phyloP scores from a whole-genome alignment of 1,284 basidiomycete genomes.

The Sporisorium graminicola region DNA sequence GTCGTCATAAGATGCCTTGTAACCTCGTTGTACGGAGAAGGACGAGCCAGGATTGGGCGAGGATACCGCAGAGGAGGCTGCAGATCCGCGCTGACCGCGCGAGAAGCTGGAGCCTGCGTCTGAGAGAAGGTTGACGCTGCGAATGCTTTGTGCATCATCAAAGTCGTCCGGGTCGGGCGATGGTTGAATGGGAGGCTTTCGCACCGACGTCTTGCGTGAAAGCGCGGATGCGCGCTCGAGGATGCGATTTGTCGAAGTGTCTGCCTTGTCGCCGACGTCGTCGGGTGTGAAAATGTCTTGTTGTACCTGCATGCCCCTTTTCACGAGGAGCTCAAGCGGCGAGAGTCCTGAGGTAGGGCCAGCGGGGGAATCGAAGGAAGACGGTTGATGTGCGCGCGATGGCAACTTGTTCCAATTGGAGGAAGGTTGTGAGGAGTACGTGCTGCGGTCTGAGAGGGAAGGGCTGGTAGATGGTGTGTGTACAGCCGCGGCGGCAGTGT shows the following conservation, averaged over 20 bases:
- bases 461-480: slow-evolving; percentile 43
- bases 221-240: slow-evolving; percentile 49
- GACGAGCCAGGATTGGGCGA: slow-evolving; percentile 20
- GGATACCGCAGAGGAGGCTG: slow-evolving; percentile 5
- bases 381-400: slow-evolving; percentile 3
- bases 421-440: slow-evolving; percentile 2
- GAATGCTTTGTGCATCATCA: slow-evolving; percentile 45
- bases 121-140: slow-evolving; percentile 49
- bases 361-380: slow-evolving; percentile 6
- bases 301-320: slow-evolving; percentile 50
- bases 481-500: background rate
- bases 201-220: slow-evolving; percentile 44
- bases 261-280: background rate
- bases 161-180: slow-evolving; percentile 50
- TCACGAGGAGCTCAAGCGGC: slow-evolving; percentile 45
- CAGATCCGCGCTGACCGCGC: slow-evolving; percentile 3
- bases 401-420: slow-evolving; percentile 22
- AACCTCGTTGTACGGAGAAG: slow-evolving; percentile 37
- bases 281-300: slow-evolving; percentile 36
- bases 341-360: slow-evolving; percentile 24
- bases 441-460: slow-evolving; percentile 34
- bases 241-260: slow-evolving; percentile 18
- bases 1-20: slow-evolving; percentile 37
- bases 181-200: slow-evolving; percentile 36
- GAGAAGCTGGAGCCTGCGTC: slow-evolving; percentile 30